Percentiles rank a stretch among this genome's conserved stretches.
phyloP scores from a whole-genome alignment of 1,284 basidiomycete genomes.

The Mycena sp. region DNA sequence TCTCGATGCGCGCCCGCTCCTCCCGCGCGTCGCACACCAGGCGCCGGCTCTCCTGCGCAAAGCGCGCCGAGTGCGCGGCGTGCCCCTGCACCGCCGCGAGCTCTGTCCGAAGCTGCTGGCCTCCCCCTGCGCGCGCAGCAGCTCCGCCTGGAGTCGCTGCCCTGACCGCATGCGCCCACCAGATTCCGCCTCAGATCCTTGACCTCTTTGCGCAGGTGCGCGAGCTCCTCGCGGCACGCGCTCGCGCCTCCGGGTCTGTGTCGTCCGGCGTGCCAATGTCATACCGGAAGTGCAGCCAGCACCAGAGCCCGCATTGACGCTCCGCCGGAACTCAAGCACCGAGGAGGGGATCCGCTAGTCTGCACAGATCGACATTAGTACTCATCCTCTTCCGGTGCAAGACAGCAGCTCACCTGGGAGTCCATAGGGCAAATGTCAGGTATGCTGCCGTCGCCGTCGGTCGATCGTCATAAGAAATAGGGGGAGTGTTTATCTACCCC shows the following conservation, averaged over 20 bases:
- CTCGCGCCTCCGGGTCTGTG: too few species aligned
- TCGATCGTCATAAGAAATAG: too few species aligned
- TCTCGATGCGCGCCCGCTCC: neutral
- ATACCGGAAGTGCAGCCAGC: conserved; percentile 1
- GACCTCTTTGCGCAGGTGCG: neutral
- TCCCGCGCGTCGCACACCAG: neutral
- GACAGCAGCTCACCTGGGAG: neutral
- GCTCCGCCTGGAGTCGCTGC: neutral
- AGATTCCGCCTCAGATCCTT: neutral
- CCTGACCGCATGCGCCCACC: neutral
- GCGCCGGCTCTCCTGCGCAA: neutral
- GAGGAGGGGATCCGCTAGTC: neutral
- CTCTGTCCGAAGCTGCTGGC: neutral
- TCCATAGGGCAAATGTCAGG: too few species aligned
- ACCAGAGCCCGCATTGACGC: neutral
- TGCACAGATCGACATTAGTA: neutral
- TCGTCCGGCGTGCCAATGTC: neutral
- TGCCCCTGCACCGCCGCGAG: conserved; percentile 1
- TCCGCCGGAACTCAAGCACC: neutral
- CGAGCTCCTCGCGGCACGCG: neutral
- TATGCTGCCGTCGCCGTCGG: too few species aligned
- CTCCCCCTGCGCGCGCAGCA: neutral
- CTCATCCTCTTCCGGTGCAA: neutral
- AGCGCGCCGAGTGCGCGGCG: neutral
- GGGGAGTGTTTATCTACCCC: too few species aligned